phyloP scores from a whole-genome alignment of 2,329 filamentous ascomycete genomes.

The Diaporthe citrichinensis region DNA sequence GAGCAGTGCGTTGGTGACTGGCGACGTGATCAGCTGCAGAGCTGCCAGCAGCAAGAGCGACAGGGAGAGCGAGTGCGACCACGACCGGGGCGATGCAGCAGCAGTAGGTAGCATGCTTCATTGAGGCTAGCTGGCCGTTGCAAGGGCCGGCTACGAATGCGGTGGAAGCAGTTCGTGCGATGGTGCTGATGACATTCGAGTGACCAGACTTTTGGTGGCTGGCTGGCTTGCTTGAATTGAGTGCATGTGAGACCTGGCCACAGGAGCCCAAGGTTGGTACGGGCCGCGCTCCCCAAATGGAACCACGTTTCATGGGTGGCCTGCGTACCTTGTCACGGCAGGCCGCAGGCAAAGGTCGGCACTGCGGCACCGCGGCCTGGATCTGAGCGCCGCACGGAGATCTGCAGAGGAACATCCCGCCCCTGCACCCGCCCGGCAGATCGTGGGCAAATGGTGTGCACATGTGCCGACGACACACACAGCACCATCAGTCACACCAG shows the following conservation, averaged over 20 bases:
- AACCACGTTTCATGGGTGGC: slow-evolving; percentile 18
- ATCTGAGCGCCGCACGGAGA: slow-evolving; percentile 13
- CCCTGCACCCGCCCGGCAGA: slow-evolving; percentile 5
- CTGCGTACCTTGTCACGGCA: not conserved
- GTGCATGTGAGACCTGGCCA: not conserved
- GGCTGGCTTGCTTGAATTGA: not conserved
- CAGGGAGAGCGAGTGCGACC: not conserved
- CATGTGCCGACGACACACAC: not conserved
- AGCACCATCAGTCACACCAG: not conserved
- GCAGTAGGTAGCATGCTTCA: slow-evolving; percentile 19
- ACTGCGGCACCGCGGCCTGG: not conserved
- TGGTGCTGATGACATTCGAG: slow-evolving; percentile 5
- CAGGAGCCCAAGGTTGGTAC: not conserved
- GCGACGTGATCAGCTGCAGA: not conserved
- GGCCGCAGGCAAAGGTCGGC: not conserved
- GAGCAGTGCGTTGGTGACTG: slow-evolving; percentile 24
- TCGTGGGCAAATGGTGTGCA: not conserved
- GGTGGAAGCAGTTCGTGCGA: not conserved
- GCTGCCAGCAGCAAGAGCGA: slow-evolving; percentile 19
- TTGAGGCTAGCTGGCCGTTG: slow-evolving; percentile 19
- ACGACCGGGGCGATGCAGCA: not conserved
- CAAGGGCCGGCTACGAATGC: not conserved
- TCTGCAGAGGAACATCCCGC: slow-evolving; percentile 16
- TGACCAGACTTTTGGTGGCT: not conserved
- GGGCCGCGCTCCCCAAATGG: slow-evolving; percentile 7